Evolutionary conservation across 768 basidiomycete species (phyloP).

Genomic region (Mycena sanguinolenta): DNA sequence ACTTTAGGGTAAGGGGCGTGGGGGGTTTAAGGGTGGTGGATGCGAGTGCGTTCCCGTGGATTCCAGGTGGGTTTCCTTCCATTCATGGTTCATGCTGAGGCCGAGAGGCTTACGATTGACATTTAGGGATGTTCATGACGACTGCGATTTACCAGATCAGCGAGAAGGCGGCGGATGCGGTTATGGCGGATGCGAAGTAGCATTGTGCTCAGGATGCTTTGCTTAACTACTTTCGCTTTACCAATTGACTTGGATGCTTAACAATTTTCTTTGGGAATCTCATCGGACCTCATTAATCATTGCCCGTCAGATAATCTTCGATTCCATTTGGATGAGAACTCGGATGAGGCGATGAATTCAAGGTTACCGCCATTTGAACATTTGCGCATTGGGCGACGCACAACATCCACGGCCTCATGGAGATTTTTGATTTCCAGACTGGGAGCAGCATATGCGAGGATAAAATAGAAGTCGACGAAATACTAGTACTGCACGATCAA

Average conservation of each 20-base stretch:
- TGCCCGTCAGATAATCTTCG: no score
- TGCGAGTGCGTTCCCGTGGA: constrained; percentile 30
- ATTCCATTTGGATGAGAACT: background rate
- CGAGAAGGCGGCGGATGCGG: constrained; percentile 31
- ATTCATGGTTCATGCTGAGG: background rate
- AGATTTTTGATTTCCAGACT: no score
- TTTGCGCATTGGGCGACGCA: no score
- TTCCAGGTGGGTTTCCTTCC: constrained; percentile 10
- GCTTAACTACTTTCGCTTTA: background rate
- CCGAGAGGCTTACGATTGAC: background rate
- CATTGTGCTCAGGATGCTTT: background rate
- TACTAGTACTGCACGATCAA: no score
- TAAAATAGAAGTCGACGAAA: no score
- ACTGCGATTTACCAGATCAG: constrained; percentile 31
- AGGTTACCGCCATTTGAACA: no score
- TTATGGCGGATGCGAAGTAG: constrained; percentile 26
- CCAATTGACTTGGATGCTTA: background rate
- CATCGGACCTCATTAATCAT: no score
- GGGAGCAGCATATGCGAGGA: no score
- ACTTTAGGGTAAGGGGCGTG: constrained; percentile 38
- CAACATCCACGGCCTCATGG: no score
- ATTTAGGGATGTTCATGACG: constrained; percentile 29
- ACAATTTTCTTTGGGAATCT: no score
- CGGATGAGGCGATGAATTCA: background rate
- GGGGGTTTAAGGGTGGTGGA: constrained; percentile 37